phyloP scores from a whole-genome alignment of 495 filamentous ascomycete species.

The Aspergillus bridgeri region DNA sequence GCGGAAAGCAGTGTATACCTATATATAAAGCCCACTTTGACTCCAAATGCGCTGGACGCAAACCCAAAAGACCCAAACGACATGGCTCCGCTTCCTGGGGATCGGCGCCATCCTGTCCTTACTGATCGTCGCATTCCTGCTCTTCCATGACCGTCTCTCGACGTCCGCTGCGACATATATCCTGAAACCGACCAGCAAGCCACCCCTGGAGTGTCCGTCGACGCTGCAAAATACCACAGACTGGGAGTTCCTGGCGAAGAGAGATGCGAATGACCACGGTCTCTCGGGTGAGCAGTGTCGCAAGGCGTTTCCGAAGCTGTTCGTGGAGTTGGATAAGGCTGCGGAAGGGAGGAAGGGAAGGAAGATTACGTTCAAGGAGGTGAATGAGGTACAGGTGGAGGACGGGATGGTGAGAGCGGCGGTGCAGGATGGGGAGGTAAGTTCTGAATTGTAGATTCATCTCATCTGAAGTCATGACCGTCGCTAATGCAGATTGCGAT shows the following conservation, averaged over 20 bases:
- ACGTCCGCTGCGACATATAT: conserved; percentile 21
- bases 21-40: conserved; percentile 3
- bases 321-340: conserved; percentile 41
- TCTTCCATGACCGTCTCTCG: conserved; percentile 20
- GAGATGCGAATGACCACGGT: conserved; percentile 38
- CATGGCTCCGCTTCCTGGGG: conserved; percentile 34
- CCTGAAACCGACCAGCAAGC: conserved; percentile 15
- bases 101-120: conserved; percentile 30
- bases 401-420: conserved; percentile 41
- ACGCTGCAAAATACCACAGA: conserved; percentile 10
- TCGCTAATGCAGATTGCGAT: not conserved
- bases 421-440: conserved; percentile 40
- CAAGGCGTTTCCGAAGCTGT: conserved; percentile 44
- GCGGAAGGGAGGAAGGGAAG: conserved; percentile 16
- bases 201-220: not conserved
- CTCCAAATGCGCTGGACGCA: conserved; percentile 10
- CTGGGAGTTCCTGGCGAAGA: conserved; percentile 33
- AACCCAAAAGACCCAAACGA: conserved; percentile 15
- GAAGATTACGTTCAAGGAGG: conserved; percentile 29
- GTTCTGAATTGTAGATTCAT: conserved; percentile 8
- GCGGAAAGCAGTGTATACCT: not conserved
- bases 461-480: too few species aligned
- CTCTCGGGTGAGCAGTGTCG: conserved; percentile 41
- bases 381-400: conserved; percentile 28
- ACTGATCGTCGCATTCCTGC: conserved; percentile 30